A percentile compares a stretch with the other conserved stretches of the same genome.
Evolutionary conservation across 75 land plant species (phyloP).

Genomic region (Chamaecyparis obtusa): DNA sequence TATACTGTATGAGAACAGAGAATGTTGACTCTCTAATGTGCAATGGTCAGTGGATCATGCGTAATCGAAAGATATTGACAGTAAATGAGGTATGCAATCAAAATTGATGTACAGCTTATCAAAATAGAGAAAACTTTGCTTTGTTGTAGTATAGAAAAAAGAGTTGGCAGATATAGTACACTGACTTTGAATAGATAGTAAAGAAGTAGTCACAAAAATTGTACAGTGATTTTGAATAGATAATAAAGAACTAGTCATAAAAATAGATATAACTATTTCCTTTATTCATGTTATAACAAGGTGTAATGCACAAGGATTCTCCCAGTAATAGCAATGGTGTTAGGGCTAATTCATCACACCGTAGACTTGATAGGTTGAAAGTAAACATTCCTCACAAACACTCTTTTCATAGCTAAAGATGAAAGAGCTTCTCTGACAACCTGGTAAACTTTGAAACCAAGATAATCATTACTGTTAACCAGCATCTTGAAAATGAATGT

Average conservation of each 20-base stretch:
- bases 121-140: neutral
- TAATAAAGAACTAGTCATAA: neutral
- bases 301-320: neutral
- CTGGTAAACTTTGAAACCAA: neutral
- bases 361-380: neutral
- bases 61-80: slow-evolving; percentile 61
- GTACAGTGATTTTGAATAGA: too few species aligned
- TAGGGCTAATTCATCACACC: neutral
- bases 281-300: neutral
- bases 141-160: neutral
- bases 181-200: too few species aligned
- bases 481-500: neutral
- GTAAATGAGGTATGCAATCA: slow-evolving; percentile 72
- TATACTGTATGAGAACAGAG: slow-evolving; percentile 89
- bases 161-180: neutral
- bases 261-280: neutral
- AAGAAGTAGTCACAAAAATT: neutral
- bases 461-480: neutral
- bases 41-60: slow-evolving; percentile 94
- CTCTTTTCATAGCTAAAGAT: neutral
- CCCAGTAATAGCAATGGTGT: neutral
- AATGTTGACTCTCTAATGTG: slow-evolving; percentile 92
- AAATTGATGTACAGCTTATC: neutral
- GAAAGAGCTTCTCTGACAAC: neutral
- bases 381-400: neutral